Base-by-base conservation (phyloP, 2,329 filamentous ascomycete genomes). In the Apiospora malaysiana region DNA sequence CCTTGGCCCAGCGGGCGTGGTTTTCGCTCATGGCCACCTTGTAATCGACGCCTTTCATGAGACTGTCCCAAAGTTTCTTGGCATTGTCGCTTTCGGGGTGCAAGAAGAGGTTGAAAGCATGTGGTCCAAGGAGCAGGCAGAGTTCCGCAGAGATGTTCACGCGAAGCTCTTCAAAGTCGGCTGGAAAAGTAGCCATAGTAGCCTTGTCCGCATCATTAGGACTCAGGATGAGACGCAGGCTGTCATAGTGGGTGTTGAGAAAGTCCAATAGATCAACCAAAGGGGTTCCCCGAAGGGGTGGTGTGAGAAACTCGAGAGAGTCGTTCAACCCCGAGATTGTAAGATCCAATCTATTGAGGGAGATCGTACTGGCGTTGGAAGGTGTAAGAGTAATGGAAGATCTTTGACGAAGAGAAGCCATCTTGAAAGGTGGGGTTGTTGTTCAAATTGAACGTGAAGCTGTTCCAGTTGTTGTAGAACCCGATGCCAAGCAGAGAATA, bases 201-300 rank as follows among this genome's bases (percentile, higher is more conserved):
- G 37, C 7, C 14, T n/a, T n/a, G 40, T 25, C n/a, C 23, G 7
- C 6, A 40, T 21, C 10, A 12, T 21, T 7, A 5, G 51, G 56
- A 3, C n/a, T 8, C n/a, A 45, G 4, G 40, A 67, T 45, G 40
- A n/a, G 40, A 23, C 43, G 9, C 4, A 67, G 18, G 37, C 16
- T n/a, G 42, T 67, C 40, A 16, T 9, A 67, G 42, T 67, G 65
- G 23, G 18, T 21, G 40, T 67, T 67, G 65, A 67, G 40, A 46
- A 67, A 67, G 42, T 67, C 65, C n/a, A 67, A 21, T n/a, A 46
- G 6, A 5, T 67, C 12, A 21, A 63, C 32, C 4, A 63, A 32
- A 63, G 27, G 56, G 32, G 27, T 5, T 4, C 32, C 56, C 18
- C 56, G 56, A 21, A 63, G 32, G 32, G 10, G 9, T 37, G 8